These are phyloP conservation scores for Trypethelium eluteriae DNA, from an alignment of 495 filamentous ascomycete genomes.

Conservation along the genomic window DNA sequence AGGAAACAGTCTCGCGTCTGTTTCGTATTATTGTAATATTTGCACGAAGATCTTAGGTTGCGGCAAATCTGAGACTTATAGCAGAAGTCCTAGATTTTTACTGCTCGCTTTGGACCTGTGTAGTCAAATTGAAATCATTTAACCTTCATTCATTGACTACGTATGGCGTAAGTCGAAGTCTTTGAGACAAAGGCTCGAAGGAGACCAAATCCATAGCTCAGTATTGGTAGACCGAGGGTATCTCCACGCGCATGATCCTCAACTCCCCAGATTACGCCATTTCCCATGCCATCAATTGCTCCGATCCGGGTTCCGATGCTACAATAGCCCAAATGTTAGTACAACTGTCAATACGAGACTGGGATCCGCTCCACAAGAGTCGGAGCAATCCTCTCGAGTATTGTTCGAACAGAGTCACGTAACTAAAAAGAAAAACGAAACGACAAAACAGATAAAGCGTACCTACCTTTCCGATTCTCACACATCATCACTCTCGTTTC, in stretches of 20 bases:
- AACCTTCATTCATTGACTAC: background rate
- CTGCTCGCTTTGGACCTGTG: no score
- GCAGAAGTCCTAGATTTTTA: no score
- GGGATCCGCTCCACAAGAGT: background rate
- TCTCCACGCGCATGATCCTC: background rate
- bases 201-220: no score
- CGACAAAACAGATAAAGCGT: background rate
- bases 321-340: constrained; percentile 4
- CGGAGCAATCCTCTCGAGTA: background rate
- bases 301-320: background rate
- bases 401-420: background rate
- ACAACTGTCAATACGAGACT: background rate
- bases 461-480: background rate
- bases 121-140: background rate
- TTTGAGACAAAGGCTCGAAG: no score
- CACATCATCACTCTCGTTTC: background rate
- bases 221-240: no score
- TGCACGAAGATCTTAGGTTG: no score
- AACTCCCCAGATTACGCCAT: background rate
- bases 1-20: no score
- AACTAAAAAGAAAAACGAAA: background rate
- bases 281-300: background rate
- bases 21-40: no score
- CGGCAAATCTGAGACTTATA: no score
- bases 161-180: background rate